These are phyloP conservation scores for Mycena crocata DNA, from an alignment of 768 basidiomycete genomes.

Conservation along the genomic window DNA sequence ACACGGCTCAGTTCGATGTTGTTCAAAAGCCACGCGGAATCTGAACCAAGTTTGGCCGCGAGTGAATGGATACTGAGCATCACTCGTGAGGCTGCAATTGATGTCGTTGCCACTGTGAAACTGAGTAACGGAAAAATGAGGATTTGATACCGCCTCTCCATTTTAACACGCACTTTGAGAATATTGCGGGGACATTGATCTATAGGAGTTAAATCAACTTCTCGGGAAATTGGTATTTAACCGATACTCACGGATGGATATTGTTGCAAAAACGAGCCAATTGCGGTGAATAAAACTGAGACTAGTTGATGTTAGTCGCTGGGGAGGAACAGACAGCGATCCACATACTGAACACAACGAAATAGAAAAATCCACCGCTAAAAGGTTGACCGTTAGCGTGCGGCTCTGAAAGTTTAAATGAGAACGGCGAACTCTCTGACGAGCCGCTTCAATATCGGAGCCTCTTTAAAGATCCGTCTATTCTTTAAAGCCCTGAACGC, in stretches of 20 bases:
- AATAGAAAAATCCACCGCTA: conserved; percentile 56
- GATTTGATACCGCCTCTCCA: neutral
- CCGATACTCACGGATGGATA: conserved; percentile 40
- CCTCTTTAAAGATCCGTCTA: conserved; percentile 44
- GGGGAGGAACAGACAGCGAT: neutral
- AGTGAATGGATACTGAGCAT: conserved; percentile 57
- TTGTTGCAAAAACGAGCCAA: conserved; percentile 47
- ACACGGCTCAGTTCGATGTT: conserved; percentile 59
- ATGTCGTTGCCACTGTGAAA: conserved; percentile 37
- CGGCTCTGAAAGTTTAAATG: neutral
- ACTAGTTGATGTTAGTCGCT: conserved; percentile 35
- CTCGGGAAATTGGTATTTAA: neutral
- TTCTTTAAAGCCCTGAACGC: conserved; percentile 49
- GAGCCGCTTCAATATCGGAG: conserved; percentile 49
- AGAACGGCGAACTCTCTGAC: conserved; percentile 49
- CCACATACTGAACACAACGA: conserved; percentile 50
- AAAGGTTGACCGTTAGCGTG: conserved; percentile 2
- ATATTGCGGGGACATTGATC: conserved; percentile 53
- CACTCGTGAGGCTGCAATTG: conserved; percentile 49
- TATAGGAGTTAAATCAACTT: conserved; percentile 17
- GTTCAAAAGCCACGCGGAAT: conserved; percentile 57
- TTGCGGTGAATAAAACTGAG: conserved; percentile 45
- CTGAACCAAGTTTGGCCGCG: conserved; percentile 53
- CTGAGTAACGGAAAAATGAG: conserved; percentile 18
- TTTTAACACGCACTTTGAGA: conserved; percentile 44